Evolutionary conservation across 2,329 filamentous ascomycete species (phyloP).

Genomic region (Macrophomina pseudophaseolina): DNA sequence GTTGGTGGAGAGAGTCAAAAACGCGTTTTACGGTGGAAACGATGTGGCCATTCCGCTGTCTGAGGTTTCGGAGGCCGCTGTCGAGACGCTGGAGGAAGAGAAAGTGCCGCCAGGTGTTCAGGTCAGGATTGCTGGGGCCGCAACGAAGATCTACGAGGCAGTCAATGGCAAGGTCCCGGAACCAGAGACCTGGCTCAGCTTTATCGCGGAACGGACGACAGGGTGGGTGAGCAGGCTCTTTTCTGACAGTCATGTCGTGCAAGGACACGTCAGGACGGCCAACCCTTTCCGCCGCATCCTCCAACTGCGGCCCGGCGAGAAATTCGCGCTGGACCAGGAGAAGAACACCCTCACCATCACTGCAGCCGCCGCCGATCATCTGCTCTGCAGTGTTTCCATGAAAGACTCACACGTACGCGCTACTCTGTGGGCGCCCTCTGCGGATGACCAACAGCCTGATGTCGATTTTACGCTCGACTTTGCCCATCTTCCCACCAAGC

Average conservation of each 20-base stretch:
- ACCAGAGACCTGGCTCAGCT: background rate
- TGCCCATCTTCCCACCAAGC: background rate
- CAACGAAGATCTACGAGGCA: background rate
- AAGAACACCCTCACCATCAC: background rate
- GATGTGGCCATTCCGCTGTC: background rate
- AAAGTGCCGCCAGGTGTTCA: background rate
- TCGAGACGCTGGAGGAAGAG: background rate
- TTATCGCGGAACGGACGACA: background rate
- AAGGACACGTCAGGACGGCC: background rate
- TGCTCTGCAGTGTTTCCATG: background rate
- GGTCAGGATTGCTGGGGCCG: background rate
- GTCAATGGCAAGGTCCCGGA: background rate
- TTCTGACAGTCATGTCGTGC: background rate
- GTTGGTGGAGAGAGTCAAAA: conserved; percentile 1
- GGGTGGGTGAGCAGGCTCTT: background rate
- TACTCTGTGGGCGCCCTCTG: background rate
- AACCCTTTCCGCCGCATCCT: background rate
- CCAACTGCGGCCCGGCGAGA: background rate
- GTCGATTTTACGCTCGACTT: background rate
- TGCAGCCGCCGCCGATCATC: background rate
- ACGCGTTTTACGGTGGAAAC: background rate
- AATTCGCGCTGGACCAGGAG: background rate
- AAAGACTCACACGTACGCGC: background rate
- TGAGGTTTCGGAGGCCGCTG: background rate
- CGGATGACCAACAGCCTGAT: background rate